Conservation (phyloP, 2,329 filamentous ascomycete genomes). For the Colletotrichum chlorophyti region DNA sequence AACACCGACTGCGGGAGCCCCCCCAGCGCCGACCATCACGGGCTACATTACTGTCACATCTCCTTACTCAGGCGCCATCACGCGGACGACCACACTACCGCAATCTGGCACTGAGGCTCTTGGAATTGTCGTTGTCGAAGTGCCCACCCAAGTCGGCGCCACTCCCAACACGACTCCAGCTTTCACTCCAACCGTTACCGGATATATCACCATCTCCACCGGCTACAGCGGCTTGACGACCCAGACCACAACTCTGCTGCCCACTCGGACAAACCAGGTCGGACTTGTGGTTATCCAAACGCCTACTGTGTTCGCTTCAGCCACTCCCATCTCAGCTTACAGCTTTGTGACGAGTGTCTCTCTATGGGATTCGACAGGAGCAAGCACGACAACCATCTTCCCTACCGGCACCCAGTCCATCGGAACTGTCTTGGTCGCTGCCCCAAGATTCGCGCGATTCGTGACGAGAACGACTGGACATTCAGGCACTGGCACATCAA, state of each 20-base stretch:
- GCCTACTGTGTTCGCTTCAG: not conserved
- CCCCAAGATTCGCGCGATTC: not conserved
- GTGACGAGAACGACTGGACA: not conserved
- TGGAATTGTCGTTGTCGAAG: not conserved
- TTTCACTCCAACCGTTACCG: not conserved
- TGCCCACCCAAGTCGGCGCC: not conserved
- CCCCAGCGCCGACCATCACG: not conserved
- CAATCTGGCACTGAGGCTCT: not conserved
- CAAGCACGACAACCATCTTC: not conserved
- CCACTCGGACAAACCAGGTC: not conserved
- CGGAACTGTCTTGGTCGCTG: not conserved
- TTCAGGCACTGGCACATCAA: not conserved
- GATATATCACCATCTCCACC: not conserved
- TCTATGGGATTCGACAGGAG: slow-evolving; percentile 5
- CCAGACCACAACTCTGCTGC: not conserved
- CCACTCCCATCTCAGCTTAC: not conserved
- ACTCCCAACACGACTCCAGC: not conserved
- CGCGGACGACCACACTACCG: not conserved
- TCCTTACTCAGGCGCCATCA: not conserved
- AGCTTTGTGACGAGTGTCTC: not conserved
- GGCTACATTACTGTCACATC: not conserved
- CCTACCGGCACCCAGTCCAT: not conserved
- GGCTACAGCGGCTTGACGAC: not conserved
- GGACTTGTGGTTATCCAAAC: not conserved
- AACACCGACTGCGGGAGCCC: not conserved